These are phyloP conservation scores for Termitomyces sp. DNA, from an alignment of 768 basidiomycete species.

Conservation along the genomic window DNA sequence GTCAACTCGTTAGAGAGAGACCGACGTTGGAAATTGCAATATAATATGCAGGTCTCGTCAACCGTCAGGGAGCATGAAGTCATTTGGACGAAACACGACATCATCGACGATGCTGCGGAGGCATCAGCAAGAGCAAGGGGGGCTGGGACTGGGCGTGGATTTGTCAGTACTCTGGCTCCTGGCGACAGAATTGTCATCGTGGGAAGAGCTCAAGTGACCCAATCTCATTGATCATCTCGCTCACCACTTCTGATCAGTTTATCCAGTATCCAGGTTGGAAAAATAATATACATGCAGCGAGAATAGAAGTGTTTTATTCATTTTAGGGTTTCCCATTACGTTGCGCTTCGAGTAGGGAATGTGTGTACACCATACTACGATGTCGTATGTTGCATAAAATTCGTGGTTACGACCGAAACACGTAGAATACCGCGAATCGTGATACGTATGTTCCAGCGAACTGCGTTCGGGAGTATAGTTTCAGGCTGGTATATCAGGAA, in stretches of 20 bases:
- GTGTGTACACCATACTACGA: neutral
- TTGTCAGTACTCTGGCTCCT: slow-evolving; percentile 16
- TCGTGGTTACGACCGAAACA: neutral
- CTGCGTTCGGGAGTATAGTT: neutral
- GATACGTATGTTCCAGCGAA: neutral
- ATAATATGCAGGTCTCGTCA: slow-evolving; percentile 24
- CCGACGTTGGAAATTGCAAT: slow-evolving; percentile 25
- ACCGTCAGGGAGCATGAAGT: slow-evolving; percentile 19
- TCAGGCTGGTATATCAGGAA: neutral
- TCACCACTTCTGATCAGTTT: neutral
- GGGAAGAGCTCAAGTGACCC: slow-evolving; percentile 26
- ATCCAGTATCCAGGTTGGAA: slow-evolving; percentile 28
- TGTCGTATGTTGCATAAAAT: neutral
- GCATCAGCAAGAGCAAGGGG: slow-evolving; percentile 13
- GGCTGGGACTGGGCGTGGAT: slow-evolving; percentile 17
- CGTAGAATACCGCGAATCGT: neutral
- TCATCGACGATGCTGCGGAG: slow-evolving; percentile 10
- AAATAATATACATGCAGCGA: slow-evolving; percentile 21
- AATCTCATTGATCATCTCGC: neutral
- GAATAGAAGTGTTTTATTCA: slow-evolving; percentile 26
- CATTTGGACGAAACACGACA: slow-evolving; percentile 20
- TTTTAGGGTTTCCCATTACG: slow-evolving; percentile 7
- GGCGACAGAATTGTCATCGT: slow-evolving; percentile 25
- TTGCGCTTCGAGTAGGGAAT: neutral
- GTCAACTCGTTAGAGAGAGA: slow-evolving; percentile 11